Base-by-base conservation (phyloP, 2,329 filamentous ascomycete genomes). In the Pseudogymnoascus sp. region DNA sequence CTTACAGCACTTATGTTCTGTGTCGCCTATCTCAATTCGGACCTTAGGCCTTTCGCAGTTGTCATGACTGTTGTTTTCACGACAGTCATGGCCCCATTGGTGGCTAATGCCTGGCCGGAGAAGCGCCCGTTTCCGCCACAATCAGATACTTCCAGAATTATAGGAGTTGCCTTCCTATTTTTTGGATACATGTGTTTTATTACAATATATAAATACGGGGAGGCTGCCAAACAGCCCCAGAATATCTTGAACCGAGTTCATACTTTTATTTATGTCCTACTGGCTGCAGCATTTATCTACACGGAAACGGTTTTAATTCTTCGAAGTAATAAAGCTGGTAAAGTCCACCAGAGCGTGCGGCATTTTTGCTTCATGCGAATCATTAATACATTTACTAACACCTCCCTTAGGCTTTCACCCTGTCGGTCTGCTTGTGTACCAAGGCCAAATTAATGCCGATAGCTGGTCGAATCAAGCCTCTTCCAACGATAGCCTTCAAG, bases 381-480 rank as follows among this genome's bases (percentile, higher is more conserved):
- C 11, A 36, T 60, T 19, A 26, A 36, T 26, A 38, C 19, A 9
- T 61, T 42, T 11, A 23, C 21, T 38, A 17, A 38, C 15, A 61
- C 59, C 2, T 23, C 10, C 8, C 2, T 4, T 19, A 61, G 59
- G 59, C 13, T 61, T 61, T 26, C 64, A 68, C 62, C 67, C 67
- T 11, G 67, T 69, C 23, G 19, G 65, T 8, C 33, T 28, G 9
- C 63, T 69, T 26, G 65, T 68, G 10, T 42, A 63, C 7, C 60
- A 64, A 36, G 63, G 65, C 11, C 53, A 59, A 9, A 28, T 19
- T 10, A 50, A 33, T 26, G 62, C 63, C 11, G 21, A 23, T 10
- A 15, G 50, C 11, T 69, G 68, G 68, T 17, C 36, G 19, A 63
- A 44, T 13, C 66, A 68, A 62, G 68, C 68, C 10, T 15, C 44